A percentile compares a stretch with the other conserved stretches of the same genome.
Conservation (phyloP, 148 eudicot species). For the Dysphania ambrosioides region DNA sequence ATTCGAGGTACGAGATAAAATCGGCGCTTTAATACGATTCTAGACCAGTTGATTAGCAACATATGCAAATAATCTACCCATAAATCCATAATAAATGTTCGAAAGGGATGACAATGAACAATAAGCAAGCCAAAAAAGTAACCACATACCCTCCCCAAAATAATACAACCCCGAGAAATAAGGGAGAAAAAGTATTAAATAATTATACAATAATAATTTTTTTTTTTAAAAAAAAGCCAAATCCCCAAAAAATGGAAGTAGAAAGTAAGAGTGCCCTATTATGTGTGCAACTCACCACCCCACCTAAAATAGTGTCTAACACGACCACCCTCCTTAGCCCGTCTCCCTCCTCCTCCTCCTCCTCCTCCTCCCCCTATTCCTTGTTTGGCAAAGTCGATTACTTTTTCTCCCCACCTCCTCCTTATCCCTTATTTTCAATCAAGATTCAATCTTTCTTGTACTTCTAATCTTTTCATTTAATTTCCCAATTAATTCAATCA, state of each 20-base stretch:
- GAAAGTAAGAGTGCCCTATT: slow-evolving; percentile 26
- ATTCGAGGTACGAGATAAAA: too few species aligned
- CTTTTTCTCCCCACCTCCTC: too few species aligned
- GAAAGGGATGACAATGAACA: neutral
- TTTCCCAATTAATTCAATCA: too few species aligned
- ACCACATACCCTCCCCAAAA: too few species aligned
- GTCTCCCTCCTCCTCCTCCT: slow-evolving; percentile 1
- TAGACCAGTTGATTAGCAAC: too few species aligned
- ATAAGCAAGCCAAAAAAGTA: neutral
- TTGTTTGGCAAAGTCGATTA: too few species aligned
- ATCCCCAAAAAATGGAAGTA: slow-evolving; percentile 17
- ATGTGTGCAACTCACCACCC: slow-evolving; percentile 18
- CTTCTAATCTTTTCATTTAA: neutral
- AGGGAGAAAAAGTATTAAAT: neutral
- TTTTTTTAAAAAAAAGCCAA: too few species aligned
- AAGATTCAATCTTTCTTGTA: neutral
- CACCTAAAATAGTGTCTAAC: slow-evolving; percentile 18
- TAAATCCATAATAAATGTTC: neutral
- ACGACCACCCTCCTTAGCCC: slow-evolving; percentile 25
- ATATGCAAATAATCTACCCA: too few species aligned
- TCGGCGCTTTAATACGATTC: too few species aligned
- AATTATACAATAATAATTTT: too few species aligned
- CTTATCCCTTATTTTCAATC: neutral
- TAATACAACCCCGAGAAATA: neutral
- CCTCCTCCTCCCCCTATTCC: slow-evolving; percentile 8